Percentiles rank a stretch among this genome's conserved stretches.
Evolutionary conservation across 352 stramenopile species (phyloP).

Genomic region (Chrysophaeum taylorii): DNA sequence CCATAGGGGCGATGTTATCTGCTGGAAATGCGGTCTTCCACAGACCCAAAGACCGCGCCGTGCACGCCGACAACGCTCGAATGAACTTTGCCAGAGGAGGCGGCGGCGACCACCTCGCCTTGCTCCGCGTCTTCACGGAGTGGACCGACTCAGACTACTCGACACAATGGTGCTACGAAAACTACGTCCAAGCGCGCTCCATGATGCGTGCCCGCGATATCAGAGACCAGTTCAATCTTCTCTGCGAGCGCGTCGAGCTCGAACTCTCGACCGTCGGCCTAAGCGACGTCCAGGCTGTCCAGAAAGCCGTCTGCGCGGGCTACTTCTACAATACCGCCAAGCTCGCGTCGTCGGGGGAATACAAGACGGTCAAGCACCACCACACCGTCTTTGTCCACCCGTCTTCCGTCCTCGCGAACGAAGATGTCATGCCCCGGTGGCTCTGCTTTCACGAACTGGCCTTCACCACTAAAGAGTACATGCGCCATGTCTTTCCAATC

Average conservation of each 20-base stretch:
- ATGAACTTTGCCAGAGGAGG: conserved; percentile 92
- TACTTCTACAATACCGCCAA: conserved; percentile 99
- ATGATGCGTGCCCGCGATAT: conserved; percentile 96
- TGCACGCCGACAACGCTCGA: conserved; percentile 94
- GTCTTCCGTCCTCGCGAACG: conserved; percentile 81
- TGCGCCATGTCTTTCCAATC: conserved; percentile 90
- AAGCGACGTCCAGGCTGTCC: conserved; percentile 76
- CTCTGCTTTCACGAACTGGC: conserved; percentile 97
- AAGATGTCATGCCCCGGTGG: conserved; percentile 65
- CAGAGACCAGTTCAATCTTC: conserved; percentile 90
- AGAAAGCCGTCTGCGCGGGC: conserved; percentile 91
- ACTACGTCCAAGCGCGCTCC: conserved; percentile 89
- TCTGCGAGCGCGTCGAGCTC: conserved; percentile 98
- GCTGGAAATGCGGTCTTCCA: conserved; percentile 98
- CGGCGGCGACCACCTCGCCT: conserved; percentile 89
- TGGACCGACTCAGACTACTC: conserved; percentile 96
- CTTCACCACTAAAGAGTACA: conserved; percentile 99
- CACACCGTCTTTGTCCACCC: conserved; percentile 97
- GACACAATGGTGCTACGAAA: conserved; percentile 79
- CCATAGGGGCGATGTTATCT: conserved; percentile 93
- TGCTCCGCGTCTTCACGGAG: conserved; percentile 94
- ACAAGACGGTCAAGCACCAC: conserved; percentile 96
- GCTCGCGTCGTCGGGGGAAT: conserved; percentile 84
- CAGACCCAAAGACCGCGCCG: conserved; percentile 92
- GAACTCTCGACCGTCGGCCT: conserved; percentile 56